Evolutionary conservation across 2,329 filamentous ascomycete species (phyloP).

Genomic region (Aspergillus candidus): DNA sequence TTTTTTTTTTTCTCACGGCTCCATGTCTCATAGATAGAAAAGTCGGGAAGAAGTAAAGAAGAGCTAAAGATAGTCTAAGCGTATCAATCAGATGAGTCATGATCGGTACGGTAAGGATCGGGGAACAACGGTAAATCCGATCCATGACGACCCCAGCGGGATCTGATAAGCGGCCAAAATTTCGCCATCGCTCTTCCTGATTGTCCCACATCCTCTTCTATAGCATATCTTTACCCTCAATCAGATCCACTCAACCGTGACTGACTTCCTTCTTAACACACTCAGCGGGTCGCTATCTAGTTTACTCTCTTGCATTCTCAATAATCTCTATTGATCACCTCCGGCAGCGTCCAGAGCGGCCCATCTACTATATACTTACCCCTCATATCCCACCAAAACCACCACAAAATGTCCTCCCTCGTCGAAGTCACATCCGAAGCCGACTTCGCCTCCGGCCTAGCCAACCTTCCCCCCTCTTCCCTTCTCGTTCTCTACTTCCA

Average conservation of each 20-base stretch:
- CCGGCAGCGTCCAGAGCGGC: background rate
- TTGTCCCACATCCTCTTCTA: slow-evolving; percentile 9
- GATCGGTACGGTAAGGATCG: background rate
- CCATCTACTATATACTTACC: background rate
- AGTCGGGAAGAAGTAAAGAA: too few species aligned
- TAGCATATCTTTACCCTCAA: slow-evolving; percentile 4
- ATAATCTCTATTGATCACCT: too few species aligned
- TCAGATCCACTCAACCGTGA: background rate
- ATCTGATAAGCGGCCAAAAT: slow-evolving; percentile 29
- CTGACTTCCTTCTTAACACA: background rate
- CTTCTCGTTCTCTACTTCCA: slow-evolving; percentile 90
- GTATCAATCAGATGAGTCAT: background rate
- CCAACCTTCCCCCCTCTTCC: slow-evolving; percentile 60
- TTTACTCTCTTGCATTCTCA: too few species aligned
- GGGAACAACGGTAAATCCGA: slow-evolving; percentile 9
- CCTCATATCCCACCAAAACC: slow-evolving; percentile 3
- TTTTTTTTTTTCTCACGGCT: too few species aligned
- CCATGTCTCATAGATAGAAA: too few species aligned
- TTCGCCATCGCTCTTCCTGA: slow-evolving; percentile 14
- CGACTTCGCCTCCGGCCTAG: slow-evolving; percentile 65
- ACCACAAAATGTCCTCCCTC: slow-evolving; percentile 62
- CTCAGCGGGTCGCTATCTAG: too few species aligned
- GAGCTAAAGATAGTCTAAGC: background rate
- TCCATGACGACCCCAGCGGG: too few species aligned
- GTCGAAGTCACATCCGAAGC: slow-evolving; percentile 68